Evolutionary conservation across 2,329 filamentous ascomycete species (phyloP).

Genomic region (Lachnellula occidentalis): DNA sequence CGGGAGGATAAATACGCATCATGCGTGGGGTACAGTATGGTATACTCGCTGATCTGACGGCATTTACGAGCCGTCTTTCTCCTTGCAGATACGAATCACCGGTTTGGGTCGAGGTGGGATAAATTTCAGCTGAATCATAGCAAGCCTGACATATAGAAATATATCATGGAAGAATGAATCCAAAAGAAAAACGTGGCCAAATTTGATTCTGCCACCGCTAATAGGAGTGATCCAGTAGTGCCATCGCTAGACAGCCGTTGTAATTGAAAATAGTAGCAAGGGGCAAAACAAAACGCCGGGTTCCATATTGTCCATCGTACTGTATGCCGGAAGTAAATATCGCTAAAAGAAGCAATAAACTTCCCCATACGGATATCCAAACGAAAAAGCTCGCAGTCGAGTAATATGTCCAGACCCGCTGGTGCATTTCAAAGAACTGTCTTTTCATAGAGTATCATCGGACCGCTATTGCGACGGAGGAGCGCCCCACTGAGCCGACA

Average conservation of each 20-base stretch:
- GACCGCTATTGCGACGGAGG: not conserved
- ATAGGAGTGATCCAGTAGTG: not conserved
- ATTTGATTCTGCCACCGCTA: not conserved
- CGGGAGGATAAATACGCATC: too few relatives aligned
- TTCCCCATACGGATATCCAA: not conserved
- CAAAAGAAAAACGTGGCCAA: too few relatives aligned
- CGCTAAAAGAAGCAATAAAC: not conserved
- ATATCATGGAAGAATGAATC: too few relatives aligned
- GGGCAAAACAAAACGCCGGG: not conserved
- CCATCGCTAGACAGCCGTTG: not conserved
- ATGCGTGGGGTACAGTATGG: too few relatives aligned
- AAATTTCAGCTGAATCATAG: too few relatives aligned
- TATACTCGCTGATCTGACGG: too few relatives aligned
- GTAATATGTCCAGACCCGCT: not conserved
- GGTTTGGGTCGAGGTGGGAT: too few relatives aligned
- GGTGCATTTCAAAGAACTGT: not conserved
- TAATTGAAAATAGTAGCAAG: not conserved
- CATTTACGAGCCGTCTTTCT: too few relatives aligned
- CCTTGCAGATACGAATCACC: too few relatives aligned
- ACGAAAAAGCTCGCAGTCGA: not conserved
- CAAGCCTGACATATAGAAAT: too few relatives aligned
- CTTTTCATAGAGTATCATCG: not conserved
- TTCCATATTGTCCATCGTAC: not conserved
- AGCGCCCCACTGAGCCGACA: constrained; percentile 42
- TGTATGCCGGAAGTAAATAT: not conserved